These are phyloP conservation scores for Ensete glaucum DNA, from an alignment of 176 grass and related monocot genomes.

Conservation along the genomic window DNA sequence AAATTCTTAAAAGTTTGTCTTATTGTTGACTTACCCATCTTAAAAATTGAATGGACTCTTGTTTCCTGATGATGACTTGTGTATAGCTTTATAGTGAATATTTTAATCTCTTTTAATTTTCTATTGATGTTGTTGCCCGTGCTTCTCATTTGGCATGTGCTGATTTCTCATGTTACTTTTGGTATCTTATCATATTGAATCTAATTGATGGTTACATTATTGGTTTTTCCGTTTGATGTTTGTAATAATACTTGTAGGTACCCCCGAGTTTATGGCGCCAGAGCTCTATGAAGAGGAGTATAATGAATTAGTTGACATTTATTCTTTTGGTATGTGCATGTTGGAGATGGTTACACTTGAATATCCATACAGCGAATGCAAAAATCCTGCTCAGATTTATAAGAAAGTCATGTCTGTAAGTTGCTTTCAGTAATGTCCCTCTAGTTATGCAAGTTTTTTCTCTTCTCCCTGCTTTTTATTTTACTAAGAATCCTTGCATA, in stretches of 20 bases:
- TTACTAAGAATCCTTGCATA: not conserved
- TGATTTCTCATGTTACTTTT: no score
- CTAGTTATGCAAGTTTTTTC: conserved; percentile 6
- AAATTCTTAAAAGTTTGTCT: no score
- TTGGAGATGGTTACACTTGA: conserved; percentile 85
- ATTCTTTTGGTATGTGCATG: conserved; percentile 94
- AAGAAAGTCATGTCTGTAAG: conserved; percentile 87
- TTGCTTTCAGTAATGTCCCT: not conserved
- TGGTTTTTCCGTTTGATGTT: no score
- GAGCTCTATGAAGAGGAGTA: conserved; percentile 89
- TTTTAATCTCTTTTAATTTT: no score
- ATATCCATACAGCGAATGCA: conserved; percentile 90
- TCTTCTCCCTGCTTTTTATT: not conserved
- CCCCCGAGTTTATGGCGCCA: conserved; percentile 95
- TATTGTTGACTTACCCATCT: no score
- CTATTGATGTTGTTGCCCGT: no score
- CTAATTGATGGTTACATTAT: no score
- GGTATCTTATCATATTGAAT: no score
- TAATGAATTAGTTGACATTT: conserved; percentile 74
- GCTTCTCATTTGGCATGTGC: no score
- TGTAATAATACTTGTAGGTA: conserved; percentile 30
- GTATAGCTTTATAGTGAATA: no score
- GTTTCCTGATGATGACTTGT: no score
- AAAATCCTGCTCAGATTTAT: conserved; percentile 90
- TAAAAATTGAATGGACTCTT: no score